Conservation (phyloP, 371 early-diverging fungal species). For the Lichtheimia hyalospora region DNA sequence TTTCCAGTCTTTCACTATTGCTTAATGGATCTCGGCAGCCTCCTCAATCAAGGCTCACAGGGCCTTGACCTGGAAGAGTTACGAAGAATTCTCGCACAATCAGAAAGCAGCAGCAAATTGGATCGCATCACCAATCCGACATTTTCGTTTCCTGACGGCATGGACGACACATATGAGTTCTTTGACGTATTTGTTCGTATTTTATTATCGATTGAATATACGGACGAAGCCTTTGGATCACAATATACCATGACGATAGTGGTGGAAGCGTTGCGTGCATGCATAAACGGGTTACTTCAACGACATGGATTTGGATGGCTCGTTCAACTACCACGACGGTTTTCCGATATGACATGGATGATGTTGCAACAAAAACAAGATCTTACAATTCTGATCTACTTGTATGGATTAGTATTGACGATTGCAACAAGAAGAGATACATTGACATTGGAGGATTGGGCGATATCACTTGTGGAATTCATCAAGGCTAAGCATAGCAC, state of each 20-base stretch:
- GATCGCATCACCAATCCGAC: conserved; percentile 25
- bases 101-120: conserved; percentile 19
- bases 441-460: conserved; percentile 12
- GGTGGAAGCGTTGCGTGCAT: conserved; percentile 30
- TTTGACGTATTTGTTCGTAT: conserved; percentile 40
- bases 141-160: conserved; percentile 19
- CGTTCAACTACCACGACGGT: conserved; percentile 21
- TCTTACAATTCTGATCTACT: conserved; percentile 26
- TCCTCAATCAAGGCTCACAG: conserved; percentile 27
- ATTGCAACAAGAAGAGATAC: conserved; percentile 12
- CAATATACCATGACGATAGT: conserved; percentile 26
- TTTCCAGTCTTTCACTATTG: background rate
- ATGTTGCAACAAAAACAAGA: conserved; percentile 18
- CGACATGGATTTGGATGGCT: conserved; percentile 29
- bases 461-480: conserved; percentile 22
- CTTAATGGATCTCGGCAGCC: conserved; percentile 38
- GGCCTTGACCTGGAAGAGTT: conserved; percentile 23
- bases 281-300: conserved; percentile 29
- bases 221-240: conserved; percentile 21
- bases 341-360: conserved; percentile 27
- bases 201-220: conserved; percentile 25
- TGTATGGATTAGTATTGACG: conserved; percentile 37
- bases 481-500: conserved; percentile 17
- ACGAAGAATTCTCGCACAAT: conserved; percentile 11
- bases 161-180: conserved; percentile 25